Conservation (phyloP, 2,329 filamentous ascomycete species). For the Colletotrichum camelliae region DNA sequence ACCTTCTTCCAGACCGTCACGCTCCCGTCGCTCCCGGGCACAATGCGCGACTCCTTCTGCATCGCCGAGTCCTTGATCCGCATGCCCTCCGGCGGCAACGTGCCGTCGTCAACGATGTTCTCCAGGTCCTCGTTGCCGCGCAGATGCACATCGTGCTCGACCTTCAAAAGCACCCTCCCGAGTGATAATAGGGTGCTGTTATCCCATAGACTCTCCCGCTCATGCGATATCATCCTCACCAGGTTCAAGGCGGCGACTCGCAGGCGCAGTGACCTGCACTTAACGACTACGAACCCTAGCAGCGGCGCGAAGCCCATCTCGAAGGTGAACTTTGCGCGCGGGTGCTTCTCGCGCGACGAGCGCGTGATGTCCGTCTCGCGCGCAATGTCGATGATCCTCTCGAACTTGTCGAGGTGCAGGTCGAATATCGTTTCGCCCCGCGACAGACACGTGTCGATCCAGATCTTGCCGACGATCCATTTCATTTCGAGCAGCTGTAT, state of each 20-base stretch:
- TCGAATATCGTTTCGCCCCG: conserved; percentile 40
- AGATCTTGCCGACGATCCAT: conserved; percentile 36
- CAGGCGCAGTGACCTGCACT: conserved; percentile 42
- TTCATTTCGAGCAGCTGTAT: conserved; percentile 33
- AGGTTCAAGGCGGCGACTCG: conserved; percentile 37
- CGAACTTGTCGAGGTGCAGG: conserved; percentile 31
- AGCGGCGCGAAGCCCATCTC: conserved; percentile 44
- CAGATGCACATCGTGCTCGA: conserved; percentile 41
- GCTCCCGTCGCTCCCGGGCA: neutral
- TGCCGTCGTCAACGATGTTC: conserved; percentile 23
- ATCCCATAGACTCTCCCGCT: conserved; percentile 44
- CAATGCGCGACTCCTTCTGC: neutral
- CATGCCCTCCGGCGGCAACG: conserved; percentile 29
- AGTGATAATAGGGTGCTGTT: conserved; percentile 32
- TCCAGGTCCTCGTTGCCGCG: conserved; percentile 23
- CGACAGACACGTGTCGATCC: conserved; percentile 34
- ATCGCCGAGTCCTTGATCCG: conserved; percentile 28
- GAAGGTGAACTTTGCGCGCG: conserved; percentile 40
- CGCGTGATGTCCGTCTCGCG: conserved; percentile 13
- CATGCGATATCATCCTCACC: conserved; percentile 32
- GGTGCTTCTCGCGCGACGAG: neutral
- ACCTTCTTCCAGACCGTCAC: neutral
- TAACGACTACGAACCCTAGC: conserved; percentile 41
- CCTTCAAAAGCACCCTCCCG: conserved; percentile 37
- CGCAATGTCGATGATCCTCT: conserved; percentile 33